Conservation (phyloP, 1,284 basidiomycete genomes). For the Thelephora terrestris region DNA sequence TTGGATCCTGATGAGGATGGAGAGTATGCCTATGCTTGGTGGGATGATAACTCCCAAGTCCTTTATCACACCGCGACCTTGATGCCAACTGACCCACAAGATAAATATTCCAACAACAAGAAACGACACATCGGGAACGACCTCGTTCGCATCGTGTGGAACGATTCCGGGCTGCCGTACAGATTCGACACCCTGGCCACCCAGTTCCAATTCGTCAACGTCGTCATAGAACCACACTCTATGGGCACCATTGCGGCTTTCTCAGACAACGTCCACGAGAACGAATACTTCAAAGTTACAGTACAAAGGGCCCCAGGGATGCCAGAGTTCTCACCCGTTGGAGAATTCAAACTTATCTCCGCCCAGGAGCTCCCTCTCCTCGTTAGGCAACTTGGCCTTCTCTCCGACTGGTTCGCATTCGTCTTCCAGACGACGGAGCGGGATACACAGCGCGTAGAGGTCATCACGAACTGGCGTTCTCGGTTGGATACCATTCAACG, state of each 20-base stretch:
- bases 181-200: conserved; percentile 86
- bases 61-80: conserved; percentile 95
- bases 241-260: conserved; percentile 73
- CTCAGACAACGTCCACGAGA: conserved; percentile 69
- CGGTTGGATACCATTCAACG: conserved; percentile 73
- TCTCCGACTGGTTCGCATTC: conserved; percentile 82
- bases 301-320: conserved; percentile 81
- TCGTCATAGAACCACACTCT: conserved; percentile 93
- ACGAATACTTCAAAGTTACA: conserved; percentile 88
- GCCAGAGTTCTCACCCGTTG: conserved; percentile 86
- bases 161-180: conserved; percentile 85
- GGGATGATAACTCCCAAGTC: conserved; percentile 95
- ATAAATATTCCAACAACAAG: conserved; percentile 71
- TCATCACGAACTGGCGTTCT: conserved; percentile 83
- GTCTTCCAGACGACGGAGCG: conserved; percentile 70
- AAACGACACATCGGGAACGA: conserved; percentile 94
- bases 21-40: conserved; percentile 97
- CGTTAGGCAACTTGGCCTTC: conserved; percentile 76
- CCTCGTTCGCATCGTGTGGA: conserved; percentile 93
- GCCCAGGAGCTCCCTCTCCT: conserved; percentile 74
- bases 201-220: conserved; percentile 96
- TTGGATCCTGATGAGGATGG: conserved; percentile 84
- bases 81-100: conserved; percentile 78
- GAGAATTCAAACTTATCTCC: conserved; percentile 88
- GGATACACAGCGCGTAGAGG: conserved; percentile 63